These are phyloP conservation scores for Aegle marmelos DNA, from an alignment of 345 rosid species.

Conservation along the genomic window DNA sequence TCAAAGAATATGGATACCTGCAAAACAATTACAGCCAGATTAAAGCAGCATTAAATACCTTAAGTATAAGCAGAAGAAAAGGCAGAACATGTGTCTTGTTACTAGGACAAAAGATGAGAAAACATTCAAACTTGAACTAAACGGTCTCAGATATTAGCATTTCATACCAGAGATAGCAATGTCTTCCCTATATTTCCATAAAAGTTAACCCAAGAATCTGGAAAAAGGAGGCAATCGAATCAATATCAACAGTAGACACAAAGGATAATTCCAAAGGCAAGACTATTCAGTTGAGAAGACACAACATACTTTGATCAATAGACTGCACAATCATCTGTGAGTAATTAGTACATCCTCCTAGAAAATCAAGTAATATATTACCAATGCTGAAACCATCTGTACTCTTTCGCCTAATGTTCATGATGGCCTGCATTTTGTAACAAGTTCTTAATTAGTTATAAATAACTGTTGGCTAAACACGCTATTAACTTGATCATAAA, in stretches of 20 bases:
- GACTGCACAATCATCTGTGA: conserved; percentile 76
- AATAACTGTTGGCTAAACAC: neutral
- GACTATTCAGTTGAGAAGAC: conserved; percentile 4
- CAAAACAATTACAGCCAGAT: conserved; percentile 17
- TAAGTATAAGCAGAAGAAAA: neutral
- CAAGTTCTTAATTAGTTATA: neutral
- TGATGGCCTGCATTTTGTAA: conserved; percentile 48
- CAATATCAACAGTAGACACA: conserved; percentile 7
- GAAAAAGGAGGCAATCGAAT: neutral
- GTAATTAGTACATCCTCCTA: conserved; percentile 69
- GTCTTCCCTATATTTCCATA: conserved; percentile 94
- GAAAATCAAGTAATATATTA: conserved; percentile 79
- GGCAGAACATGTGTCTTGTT: neutral
- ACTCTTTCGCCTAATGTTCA: conserved; percentile 85
- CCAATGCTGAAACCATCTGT: conserved; percentile 93
- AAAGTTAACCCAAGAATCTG: conserved; percentile 97
- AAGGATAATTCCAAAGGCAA: conserved; percentile 4
- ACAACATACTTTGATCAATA: conserved; percentile 67
- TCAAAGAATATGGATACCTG: conserved; percentile 82
- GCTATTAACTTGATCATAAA: neutral
- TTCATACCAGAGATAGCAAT: conserved; percentile 70
- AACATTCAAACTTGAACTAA: neutral
- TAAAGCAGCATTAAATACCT: neutral
- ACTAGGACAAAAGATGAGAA: neutral
- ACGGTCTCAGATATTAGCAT: neutral